Percentiles rank a stretch among this genome's conserved stretches.
Evolutionary conservation across 371 early-diverging fungal genomes (phyloP).

Genomic region (Mucor mucedo): DNA sequence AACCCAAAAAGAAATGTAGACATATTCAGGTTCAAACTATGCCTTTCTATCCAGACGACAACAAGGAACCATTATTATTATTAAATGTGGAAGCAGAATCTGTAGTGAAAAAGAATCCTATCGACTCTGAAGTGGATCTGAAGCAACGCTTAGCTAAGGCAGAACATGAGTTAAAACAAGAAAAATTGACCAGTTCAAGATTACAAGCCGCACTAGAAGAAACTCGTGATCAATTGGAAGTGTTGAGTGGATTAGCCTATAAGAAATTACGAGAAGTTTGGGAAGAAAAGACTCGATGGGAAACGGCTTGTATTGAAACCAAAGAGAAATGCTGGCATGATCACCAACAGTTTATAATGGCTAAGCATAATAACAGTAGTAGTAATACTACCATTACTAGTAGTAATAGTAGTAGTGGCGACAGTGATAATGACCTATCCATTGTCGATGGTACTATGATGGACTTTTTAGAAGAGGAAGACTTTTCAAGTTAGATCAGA

Average conservation of each 20-base stretch:
- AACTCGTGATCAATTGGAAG: constrained; percentile 56
- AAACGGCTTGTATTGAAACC: constrained; percentile 38
- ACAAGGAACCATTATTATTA: background rate
- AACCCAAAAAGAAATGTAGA: constrained; percentile 2
- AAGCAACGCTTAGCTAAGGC: constrained; percentile 14
- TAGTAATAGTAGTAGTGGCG: background rate
- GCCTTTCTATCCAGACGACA: background rate
- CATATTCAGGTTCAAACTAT: constrained; percentile 39
- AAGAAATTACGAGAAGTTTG: constrained; percentile 57
- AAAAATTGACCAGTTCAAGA: constrained; percentile 43
- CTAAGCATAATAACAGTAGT: background rate
- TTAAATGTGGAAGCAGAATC: background rate
- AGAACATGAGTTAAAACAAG: constrained; percentile 51
- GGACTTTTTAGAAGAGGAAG: background rate
- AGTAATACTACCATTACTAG: no score
- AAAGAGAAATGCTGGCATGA: constrained; percentile 32
- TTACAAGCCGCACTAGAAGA: constrained; percentile 53
- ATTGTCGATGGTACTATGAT: background rate
- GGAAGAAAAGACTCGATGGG: constrained; percentile 51
- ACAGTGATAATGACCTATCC: background rate
- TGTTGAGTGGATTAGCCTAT: constrained; percentile 57
- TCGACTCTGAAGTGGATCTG: constrained; percentile 1
- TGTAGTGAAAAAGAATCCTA: background rate
- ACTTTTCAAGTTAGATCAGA: background rate
- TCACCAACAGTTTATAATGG: constrained; percentile 25